Evolutionary conservation across 192 early-diverging fungal species (phyloP), one percentile per base, ranked within the genome.

Genomic region (Lobosporangium transversale): DNA sequence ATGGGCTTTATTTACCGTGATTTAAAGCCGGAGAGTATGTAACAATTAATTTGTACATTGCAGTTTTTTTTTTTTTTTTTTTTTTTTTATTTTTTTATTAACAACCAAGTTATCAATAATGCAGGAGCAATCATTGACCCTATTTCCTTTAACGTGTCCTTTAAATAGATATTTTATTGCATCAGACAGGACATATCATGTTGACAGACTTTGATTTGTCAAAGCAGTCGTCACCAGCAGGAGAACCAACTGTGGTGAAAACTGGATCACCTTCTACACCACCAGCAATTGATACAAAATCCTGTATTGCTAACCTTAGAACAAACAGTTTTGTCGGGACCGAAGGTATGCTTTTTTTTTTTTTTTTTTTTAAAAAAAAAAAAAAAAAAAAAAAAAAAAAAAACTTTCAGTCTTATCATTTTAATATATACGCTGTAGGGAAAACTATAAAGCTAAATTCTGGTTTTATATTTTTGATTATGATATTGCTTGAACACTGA

Each of bases 301-400:
- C 89, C 18, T 97, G 95, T 75, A 95, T 94, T 49, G 89, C 92
- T 51, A 88, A 88, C 62, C 68, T 95, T 51, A 85, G 95, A 57
- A 98, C 97, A 9, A 99, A 99, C 81, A 95, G 94, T 49, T 99
- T 99, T 88, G 96, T 98, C 31, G 97, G 97, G 18, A 99, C 97
- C 2, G 97, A 98, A 78, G 88, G 88, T 89, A 65, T 52, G 35
- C 10, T 30, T 29, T 47, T 45, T 17, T 32, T 31, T 14, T 20
- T n/a, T n/a, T n/a, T n/a, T n/a, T n/a, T n/a, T n/a, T n/a, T n/a
- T n/a, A n/a, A n/a, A n/a, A n/a, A n/a, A n/a, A n/a, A n/a, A n/a
- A n/a, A n/a, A n/a, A n/a, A n/a, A n/a, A n/a, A n/a, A n/a, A n/a
- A n/a, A n/a, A n/a, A n/a, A n/a, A n/a, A n/a, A n/a, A n/a, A n/a